Percentiles rank a stretch among this genome's conserved stretches.
phyloP scores from a whole-genome alignment of 257 asterid species.

The Solanum lycopersicoides region DNA sequence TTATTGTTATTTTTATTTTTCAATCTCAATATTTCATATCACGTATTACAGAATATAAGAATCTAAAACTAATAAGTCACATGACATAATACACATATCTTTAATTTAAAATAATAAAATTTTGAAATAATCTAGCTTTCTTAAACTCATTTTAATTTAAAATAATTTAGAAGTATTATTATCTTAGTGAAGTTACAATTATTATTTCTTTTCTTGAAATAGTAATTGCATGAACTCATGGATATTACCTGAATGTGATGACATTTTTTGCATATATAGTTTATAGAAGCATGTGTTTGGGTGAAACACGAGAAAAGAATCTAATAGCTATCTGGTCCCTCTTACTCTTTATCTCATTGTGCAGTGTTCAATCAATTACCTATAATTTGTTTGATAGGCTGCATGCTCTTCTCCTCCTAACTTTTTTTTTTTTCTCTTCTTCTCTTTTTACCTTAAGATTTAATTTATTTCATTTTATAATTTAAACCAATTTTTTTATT shows the following conservation, averaged over 20 bases:
- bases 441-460: neutral
- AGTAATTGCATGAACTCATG: neutral
- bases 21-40: neutral
- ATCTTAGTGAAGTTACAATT: too few species aligned
- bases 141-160: too few species aligned
- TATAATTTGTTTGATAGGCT: neutral
- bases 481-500: neutral
- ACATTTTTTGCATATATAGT: neutral
- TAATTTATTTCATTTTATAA: neutral
- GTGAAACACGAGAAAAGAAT: conserved; percentile 4
- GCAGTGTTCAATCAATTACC: neutral
- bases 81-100: neutral
- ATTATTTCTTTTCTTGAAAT: neutral
- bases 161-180: too few species aligned
- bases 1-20: neutral
- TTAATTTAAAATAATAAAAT: neutral
- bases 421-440: neutral
- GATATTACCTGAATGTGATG: neutral
- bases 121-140: too few species aligned
- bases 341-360: neutral
- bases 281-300: neutral
- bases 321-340: neutral
- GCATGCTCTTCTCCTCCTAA: neutral
- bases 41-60: too few species aligned
- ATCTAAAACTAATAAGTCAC: neutral